phyloP scores from a whole-genome alignment of 495 filamentous ascomycete genomes.

The Terfezia boudieri region DNA sequence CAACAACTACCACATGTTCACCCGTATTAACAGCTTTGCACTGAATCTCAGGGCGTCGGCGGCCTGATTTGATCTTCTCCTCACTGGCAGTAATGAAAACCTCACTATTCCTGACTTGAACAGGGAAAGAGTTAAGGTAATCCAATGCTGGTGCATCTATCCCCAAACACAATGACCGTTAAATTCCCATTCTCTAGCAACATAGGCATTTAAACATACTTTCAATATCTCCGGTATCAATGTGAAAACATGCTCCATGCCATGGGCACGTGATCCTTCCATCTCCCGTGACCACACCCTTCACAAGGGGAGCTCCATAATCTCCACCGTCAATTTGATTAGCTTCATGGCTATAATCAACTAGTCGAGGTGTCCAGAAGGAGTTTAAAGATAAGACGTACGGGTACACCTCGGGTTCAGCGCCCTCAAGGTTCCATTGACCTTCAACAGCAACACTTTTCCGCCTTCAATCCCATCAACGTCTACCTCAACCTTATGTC shows the following conservation, averaged over 20 bases:
- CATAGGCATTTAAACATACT: background rate
- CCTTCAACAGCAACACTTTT: conserved; percentile 67
- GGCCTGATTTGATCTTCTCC: conserved; percentile 49
- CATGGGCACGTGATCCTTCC: conserved; percentile 81
- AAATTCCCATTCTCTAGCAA: background rate
- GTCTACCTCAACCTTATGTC: conserved; percentile 71
- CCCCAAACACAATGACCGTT: no score
- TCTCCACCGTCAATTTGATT: conserved; percentile 3
- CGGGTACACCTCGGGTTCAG: conserved; percentile 78
- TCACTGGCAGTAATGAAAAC: conserved; percentile 73
- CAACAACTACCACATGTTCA: conserved; percentile 66
- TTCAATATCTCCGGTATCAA: conserved; percentile 76
- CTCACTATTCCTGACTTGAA: conserved; percentile 53
- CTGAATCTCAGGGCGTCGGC: conserved; percentile 48
- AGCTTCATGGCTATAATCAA: background rate
- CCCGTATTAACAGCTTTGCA: conserved; percentile 35
- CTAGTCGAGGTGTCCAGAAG: no score
- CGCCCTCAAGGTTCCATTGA: conserved; percentile 51
- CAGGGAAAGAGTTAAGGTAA: conserved; percentile 53
- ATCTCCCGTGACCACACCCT: conserved; percentile 59
- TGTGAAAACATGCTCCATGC: conserved; percentile 64
- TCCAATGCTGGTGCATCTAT: conserved; percentile 68
- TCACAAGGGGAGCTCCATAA: conserved; percentile 50
- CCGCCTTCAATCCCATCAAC: conserved; percentile 68
- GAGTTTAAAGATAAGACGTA: conserved; percentile 21